phyloP scores from a whole-genome alignment of 2,329 filamentous ascomycete genomes.

The Aspergillus ochraceus region DNA sequence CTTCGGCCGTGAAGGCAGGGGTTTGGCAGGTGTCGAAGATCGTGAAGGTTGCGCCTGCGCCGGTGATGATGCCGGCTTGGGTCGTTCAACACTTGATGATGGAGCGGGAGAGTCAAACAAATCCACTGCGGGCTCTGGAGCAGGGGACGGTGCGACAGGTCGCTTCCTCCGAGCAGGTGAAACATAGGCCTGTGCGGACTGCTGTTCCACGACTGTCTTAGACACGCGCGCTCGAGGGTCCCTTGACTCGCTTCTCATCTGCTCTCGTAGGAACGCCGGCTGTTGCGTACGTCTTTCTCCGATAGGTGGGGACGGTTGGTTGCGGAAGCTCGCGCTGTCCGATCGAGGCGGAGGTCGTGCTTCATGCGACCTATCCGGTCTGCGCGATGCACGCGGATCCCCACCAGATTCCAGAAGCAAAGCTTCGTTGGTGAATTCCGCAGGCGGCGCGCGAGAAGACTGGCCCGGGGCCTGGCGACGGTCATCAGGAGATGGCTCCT shows the following conservation, averaged over 20 bases:
- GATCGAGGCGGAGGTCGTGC: slow-evolving; percentile 19
- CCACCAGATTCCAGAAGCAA: slow-evolving; percentile 35
- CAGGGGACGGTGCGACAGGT: slow-evolving; percentile 48
- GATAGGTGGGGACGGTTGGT: slow-evolving; percentile 21
- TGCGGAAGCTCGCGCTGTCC: slow-evolving; percentile 19
- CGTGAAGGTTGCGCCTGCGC: slow-evolving; percentile 33
- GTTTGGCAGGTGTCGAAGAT: slow-evolving; percentile 44
- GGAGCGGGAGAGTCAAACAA: slow-evolving; percentile 57
- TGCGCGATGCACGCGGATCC: slow-evolving; percentile 26
- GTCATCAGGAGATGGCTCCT: slow-evolving; percentile 20
- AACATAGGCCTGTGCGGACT: slow-evolving; percentile 79
- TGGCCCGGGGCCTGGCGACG: slow-evolving; percentile 21
- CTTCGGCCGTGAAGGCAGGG: slow-evolving; percentile 49
- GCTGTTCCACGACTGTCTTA: slow-evolving; percentile 73
- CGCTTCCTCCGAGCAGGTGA: slow-evolving; percentile 79
- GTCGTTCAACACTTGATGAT: slow-evolving; percentile 23
- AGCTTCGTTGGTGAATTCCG: slow-evolving; percentile 60
- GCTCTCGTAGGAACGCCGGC: slow-evolving; percentile 59
- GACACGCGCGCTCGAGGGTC: slow-evolving; percentile 65
- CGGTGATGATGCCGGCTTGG: slow-evolving; percentile 35
- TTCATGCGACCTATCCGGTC: slow-evolving; percentile 26
- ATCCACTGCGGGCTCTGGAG: slow-evolving; percentile 56
- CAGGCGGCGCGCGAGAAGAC: slow-evolving; percentile 20
- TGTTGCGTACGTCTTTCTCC: slow-evolving; percentile 27
- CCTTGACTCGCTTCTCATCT: slow-evolving; percentile 35